These are phyloP conservation scores for Mortierella sp. DNA, from an alignment of 371 early-diverging fungal species.

Conservation along the genomic window DNA sequence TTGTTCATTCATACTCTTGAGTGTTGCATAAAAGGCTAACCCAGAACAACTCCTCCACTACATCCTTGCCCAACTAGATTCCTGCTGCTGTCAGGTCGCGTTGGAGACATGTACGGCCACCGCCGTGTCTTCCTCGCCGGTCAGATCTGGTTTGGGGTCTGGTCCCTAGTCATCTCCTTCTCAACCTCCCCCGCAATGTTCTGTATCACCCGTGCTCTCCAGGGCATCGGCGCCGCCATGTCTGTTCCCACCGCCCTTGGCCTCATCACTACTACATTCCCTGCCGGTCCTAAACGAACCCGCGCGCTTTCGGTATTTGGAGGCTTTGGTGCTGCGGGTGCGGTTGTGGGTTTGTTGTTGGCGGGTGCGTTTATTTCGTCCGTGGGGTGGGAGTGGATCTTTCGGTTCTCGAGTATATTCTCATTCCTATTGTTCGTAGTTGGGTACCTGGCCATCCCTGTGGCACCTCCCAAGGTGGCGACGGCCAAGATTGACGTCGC, in stretches of 20 bases:
- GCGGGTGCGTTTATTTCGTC: conserved; percentile 43
- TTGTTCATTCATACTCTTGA: no score
- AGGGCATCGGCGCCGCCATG: conserved; percentile 62
- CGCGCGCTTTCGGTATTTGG: conserved; percentile 40
- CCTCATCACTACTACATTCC: conserved; percentile 52
- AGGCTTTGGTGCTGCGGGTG: conserved; percentile 38
- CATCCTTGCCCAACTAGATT: conserved; percentile 14
- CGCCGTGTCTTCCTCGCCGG: conserved; percentile 58
- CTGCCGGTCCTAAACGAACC: conserved; percentile 46
- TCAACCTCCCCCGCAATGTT: conserved; percentile 53
- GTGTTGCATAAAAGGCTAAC: neutral
- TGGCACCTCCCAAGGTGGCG: conserved; percentile 10
- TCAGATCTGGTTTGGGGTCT: conserved; percentile 57
- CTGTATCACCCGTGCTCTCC: conserved; percentile 61
- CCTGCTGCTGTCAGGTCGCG: conserved; percentile 56
- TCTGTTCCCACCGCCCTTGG: conserved; percentile 51
- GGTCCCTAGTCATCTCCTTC: conserved; percentile 58
- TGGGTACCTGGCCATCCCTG: conserved; percentile 20
- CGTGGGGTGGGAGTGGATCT: conserved; percentile 48
- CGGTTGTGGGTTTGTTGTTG: conserved; percentile 36
- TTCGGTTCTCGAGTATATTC: conserved; percentile 42
- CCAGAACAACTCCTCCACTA: neutral
- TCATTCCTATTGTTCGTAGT: conserved; percentile 27
- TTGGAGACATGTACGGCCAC: conserved; percentile 60
- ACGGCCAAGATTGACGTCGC: conserved; percentile 26